Evolutionary conservation across 768 basidiomycete genomes (phyloP).

Genomic region (Termitomyces sp.): DNA sequence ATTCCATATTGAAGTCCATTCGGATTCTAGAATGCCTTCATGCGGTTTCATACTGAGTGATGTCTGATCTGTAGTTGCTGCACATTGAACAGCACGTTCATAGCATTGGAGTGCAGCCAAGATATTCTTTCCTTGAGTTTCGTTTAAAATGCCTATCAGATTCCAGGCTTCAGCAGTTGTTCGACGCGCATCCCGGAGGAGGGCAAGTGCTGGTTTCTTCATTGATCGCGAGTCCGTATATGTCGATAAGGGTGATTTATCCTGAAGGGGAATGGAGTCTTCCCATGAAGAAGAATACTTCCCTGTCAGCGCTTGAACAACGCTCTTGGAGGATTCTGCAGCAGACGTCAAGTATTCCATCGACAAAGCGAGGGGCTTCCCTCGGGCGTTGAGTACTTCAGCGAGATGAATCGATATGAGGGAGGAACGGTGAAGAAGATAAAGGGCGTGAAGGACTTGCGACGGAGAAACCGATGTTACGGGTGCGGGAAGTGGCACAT

Average conservation of each 20-base stretch:
- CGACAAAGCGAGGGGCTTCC: conserved; percentile 33
- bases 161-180: conserved; percentile 75
- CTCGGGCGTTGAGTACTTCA: conserved; percentile 58
- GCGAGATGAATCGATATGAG: conserved; percentile 68
- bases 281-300: conserved; percentile 27
- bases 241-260: conserved; percentile 30
- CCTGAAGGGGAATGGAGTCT: conserved; percentile 22
- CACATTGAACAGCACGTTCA: conserved; percentile 66
- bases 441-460: conserved; percentile 58
- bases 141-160: conserved; percentile 62
- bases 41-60: conserved; percentile 34
- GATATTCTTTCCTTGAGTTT: conserved; percentile 32
- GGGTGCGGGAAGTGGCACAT: conserved; percentile 42
- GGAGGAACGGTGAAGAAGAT: conserved; percentile 69
- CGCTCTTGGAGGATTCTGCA: conserved; percentile 62
- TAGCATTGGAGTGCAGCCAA: conserved; percentile 53
- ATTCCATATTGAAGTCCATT: conserved; percentile 56
- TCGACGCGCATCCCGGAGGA: conserved; percentile 65
- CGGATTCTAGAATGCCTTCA: conserved; percentile 49
- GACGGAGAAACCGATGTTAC: conserved; percentile 42
- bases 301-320: conserved; percentile 49
- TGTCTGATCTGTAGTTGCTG: conserved; percentile 36
- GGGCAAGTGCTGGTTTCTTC: conserved; percentile 44
- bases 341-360: conserved; percentile 55
- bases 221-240: conserved; percentile 46